Conservation (phyloP, 805 yeast species). For the Lipomyces kockii region DNA sequence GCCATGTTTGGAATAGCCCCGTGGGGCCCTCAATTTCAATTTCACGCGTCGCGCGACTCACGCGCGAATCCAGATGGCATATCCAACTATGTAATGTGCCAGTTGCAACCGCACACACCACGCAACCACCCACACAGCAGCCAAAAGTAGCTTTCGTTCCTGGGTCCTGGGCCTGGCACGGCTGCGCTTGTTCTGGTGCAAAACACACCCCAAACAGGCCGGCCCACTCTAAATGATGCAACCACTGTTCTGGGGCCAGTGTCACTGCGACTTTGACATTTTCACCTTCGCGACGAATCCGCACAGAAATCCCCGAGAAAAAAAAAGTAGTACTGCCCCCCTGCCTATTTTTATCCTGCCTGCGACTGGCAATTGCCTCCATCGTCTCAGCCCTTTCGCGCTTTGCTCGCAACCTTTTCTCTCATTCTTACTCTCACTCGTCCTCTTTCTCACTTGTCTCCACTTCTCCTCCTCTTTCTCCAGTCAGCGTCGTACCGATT, state of each 20-base stretch:
- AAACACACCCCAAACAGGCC: not conserved
- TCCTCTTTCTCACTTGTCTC: conserved; percentile 6
- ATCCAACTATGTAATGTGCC: not conserved
- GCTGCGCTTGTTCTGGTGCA: not conserved
- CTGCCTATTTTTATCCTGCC: conserved; percentile 14
- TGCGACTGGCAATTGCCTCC: conserved; percentile 9
- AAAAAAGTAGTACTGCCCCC: not conserved
- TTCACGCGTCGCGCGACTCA: conserved; percentile 3
- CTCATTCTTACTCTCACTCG: conserved; percentile 12
- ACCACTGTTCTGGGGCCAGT: not conserved
- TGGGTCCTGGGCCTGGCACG: not conserved
- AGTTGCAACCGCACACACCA: not conserved
- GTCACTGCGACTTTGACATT: not conserved
- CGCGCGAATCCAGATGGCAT: not conserved
- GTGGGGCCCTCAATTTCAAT: not conserved
- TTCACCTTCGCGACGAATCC: not conserved
- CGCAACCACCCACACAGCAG: not conserved
- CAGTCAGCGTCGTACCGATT: not conserved
- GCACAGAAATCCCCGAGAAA: not conserved
- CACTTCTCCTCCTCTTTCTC: conserved; percentile 7
- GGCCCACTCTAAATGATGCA: not conserved
- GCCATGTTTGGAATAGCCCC: not conserved
- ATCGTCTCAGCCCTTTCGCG: not conserved
- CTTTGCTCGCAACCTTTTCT: not conserved
- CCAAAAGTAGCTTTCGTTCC: not conserved